Evolutionary conservation across 768 basidiomycete genomes (phyloP).

Genomic region (Trametes meyenii): DNA sequence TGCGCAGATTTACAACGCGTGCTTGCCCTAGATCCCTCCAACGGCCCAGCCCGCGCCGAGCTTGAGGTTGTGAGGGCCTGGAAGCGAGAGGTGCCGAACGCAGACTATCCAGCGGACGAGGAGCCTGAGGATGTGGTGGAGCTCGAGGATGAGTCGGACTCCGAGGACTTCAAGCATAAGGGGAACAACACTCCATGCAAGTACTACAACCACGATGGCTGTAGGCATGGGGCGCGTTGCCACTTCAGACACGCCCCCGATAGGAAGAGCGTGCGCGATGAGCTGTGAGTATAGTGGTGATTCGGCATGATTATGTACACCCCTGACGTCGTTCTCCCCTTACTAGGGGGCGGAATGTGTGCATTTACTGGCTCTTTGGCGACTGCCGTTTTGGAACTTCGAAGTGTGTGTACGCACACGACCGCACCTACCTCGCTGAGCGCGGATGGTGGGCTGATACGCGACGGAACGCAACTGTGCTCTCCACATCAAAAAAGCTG

Average conservation of each 20-base stretch:
- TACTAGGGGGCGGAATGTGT: slow-evolving; percentile 56
- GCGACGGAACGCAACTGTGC: not conserved
- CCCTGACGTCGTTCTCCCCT: not conserved
- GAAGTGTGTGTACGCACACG: slow-evolving; percentile 53
- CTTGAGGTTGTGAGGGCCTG: slow-evolving; percentile 16
- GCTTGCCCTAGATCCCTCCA: slow-evolving; percentile 33
- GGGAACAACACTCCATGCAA: slow-evolving; percentile 58
- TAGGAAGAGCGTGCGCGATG: slow-evolving; percentile 55
- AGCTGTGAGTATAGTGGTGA: slow-evolving; percentile 43
- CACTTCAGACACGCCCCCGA: slow-evolving; percentile 57
- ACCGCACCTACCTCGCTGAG: slow-evolving; percentile 44
- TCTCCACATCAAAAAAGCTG: not conserved
- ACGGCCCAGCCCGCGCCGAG: slow-evolving; percentile 25
- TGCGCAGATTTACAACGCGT: slow-evolving; percentile 34
- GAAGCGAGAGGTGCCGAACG: not conserved
- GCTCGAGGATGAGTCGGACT: slow-evolving; percentile 50
- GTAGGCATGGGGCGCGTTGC: slow-evolving; percentile 46
- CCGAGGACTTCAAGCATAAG: slow-evolving; percentile 53
- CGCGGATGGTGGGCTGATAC: slow-evolving; percentile 48
- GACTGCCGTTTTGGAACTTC: slow-evolving; percentile 41
- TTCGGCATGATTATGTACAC: not conserved
- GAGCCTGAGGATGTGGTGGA: slow-evolving; percentile 37
- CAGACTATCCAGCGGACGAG: slow-evolving; percentile 22
- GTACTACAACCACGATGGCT: slow-evolving; percentile 59
- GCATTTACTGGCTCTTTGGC: slow-evolving; percentile 43